phyloP scores from a whole-genome alignment of 345 rosid species.

The Heritiera fomes region DNA sequence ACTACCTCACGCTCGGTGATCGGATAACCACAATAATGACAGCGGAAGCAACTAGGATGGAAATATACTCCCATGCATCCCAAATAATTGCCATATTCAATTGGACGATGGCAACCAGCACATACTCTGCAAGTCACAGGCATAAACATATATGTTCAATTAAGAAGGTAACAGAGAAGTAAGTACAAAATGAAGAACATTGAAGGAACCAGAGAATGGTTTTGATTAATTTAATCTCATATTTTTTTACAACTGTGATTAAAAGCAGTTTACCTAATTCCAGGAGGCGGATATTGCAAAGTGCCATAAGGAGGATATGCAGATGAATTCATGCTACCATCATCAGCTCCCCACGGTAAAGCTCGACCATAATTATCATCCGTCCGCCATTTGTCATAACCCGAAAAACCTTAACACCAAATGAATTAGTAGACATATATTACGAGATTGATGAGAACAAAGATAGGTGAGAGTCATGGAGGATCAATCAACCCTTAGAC shows the following conservation, averaged over 20 bases:
- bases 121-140: conserved; percentile 50
- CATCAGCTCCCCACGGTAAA: conserved; percentile 46
- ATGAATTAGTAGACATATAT: not conserved
- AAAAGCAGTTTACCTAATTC: conserved; percentile 45
- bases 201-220: not conserved
- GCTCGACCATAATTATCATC: conserved; percentile 42
- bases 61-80: conserved; percentile 23
- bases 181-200: not conserved
- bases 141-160: not conserved
- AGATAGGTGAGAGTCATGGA: not conserved
- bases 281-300: conserved; percentile 46
- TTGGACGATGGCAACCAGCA: conserved; percentile 67
- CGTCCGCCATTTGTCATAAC: conserved; percentile 45
- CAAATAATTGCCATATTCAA: conserved; percentile 72
- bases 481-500: not conserved
- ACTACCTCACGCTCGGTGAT: conserved; percentile 84
- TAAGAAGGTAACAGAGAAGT: not conserved
- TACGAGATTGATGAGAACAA: not conserved
- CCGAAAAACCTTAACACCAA: conserved; percentile 29
- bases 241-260: too few species aligned
- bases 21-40: conserved; percentile 45
- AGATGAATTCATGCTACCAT: conserved; percentile 42
- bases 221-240: not conserved
- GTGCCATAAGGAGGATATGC: conserved; percentile 55
- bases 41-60: too few species aligned